Evolutionary conservation across 441 rosid genomes (phyloP).

Genomic region (Biscutella laevigata): DNA sequence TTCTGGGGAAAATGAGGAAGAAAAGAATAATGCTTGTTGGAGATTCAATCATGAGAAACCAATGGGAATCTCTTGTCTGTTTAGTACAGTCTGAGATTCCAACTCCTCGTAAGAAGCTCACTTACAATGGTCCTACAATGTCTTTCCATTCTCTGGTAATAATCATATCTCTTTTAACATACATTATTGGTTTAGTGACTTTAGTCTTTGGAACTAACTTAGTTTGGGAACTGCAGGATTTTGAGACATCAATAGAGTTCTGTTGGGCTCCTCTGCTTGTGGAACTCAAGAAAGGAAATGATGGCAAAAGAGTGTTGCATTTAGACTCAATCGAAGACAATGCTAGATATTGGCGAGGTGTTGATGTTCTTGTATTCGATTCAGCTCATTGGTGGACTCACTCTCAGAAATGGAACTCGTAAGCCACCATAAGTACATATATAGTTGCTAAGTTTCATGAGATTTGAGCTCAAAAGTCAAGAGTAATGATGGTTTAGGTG

Average conservation of each 20-base stretch:
- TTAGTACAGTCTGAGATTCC: constrained; percentile 82
- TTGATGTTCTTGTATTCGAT: constrained; percentile 76
- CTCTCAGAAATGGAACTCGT: constrained; percentile 67
- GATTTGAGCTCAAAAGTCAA: not conserved
- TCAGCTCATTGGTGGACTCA: constrained; percentile 99
- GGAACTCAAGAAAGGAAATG: constrained; percentile 50
- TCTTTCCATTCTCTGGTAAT: constrained; percentile 76
- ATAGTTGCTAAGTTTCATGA: not conserved
- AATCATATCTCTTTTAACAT: not conserved
- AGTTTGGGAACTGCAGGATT: constrained; percentile 40
- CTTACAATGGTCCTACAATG: constrained; percentile 75
- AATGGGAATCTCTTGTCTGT: constrained; percentile 93
- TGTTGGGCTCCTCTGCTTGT: constrained; percentile 91
- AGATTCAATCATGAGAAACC: constrained; percentile 93
- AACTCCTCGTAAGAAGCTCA: constrained; percentile 50
- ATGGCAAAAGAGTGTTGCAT: constrained; percentile 57
- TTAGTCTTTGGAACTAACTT: too few relatives aligned
- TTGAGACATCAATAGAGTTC: constrained; percentile 67
- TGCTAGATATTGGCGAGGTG: constrained; percentile 83
- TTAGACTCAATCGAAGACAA: constrained; percentile 82
- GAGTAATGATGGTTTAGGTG: constrained; percentile 66
- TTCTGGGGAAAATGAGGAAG: constrained; percentile 70
- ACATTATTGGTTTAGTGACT: too few relatives aligned
- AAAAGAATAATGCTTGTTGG: constrained; percentile 87
- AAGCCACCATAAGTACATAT: constrained; percentile 26